Conservation (phyloP, 306 rosid species). For the Vicia faba region DNA sequence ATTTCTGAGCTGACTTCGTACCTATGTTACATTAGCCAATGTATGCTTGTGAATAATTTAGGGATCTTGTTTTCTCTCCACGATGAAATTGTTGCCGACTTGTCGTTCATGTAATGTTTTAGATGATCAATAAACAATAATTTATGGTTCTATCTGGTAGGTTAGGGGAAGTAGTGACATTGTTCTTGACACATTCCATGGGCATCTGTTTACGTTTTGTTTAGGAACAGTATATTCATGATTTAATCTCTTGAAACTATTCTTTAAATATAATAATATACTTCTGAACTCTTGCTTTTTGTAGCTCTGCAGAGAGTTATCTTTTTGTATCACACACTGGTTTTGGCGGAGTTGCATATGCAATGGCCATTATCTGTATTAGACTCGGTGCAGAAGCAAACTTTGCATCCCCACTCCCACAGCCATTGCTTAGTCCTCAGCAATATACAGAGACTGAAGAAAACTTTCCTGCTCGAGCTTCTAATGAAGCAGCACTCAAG, state of each 20-base stretch:
- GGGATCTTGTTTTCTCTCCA: slow-evolving; percentile 10
- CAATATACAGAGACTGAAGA: slow-evolving; percentile 40
- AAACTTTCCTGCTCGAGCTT: slow-evolving; percentile 51
- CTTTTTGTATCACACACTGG: slow-evolving; percentile 92
- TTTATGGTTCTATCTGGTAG: slow-evolving; percentile 2
- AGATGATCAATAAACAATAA: slow-evolving; percentile 1
- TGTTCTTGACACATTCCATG: slow-evolving; percentile 4
- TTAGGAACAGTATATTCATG: slow-evolving; percentile 11
- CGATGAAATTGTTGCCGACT: background rate
- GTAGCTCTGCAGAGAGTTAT: slow-evolving; percentile 79
- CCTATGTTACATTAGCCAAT: slow-evolving; percentile 22
- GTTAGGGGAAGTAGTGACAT: slow-evolving; percentile 28
- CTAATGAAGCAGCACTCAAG: slow-evolving; percentile 69
- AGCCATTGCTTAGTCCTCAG: slow-evolving; percentile 46
- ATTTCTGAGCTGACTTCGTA: slow-evolving; percentile 4
- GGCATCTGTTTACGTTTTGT: slow-evolving; percentile 12
- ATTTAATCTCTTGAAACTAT: slow-evolving; percentile 22
- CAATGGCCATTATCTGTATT: slow-evolving; percentile 79
- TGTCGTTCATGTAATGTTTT: slow-evolving; percentile 26
- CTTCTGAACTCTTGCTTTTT: slow-evolving; percentile 39
- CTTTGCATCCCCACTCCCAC: slow-evolving; percentile 51
- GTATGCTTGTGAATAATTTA: slow-evolving; percentile 6
- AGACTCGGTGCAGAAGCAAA: slow-evolving; percentile 61
- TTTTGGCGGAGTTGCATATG: slow-evolving; percentile 90
- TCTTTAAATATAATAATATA: slow-evolving; percentile 24